Base-by-base conservation (phyloP, 2,329 filamentous ascomycete species). In the Cordyceps cicadae region DNA sequence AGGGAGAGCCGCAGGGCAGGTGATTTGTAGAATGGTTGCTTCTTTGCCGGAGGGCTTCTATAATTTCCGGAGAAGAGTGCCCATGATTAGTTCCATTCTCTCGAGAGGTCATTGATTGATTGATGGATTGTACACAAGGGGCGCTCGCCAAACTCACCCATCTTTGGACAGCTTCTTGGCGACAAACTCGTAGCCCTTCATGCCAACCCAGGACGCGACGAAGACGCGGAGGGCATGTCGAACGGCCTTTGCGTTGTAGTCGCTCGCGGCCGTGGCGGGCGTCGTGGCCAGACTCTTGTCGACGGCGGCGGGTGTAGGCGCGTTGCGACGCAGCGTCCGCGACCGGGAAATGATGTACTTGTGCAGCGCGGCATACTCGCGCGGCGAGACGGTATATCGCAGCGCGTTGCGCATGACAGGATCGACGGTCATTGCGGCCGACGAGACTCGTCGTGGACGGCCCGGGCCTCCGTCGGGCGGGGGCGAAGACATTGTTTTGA, bases 331-430 rank as follows among this genome's bases (percentile, higher is more conserved):
- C 41, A 88, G 73, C 7, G 81, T 71, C 57, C 79, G 79, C 50
- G 89, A 87, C 52, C 87, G 85, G 63, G 89, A 91, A 55, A 94
- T 81, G 58, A 96, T 82, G 70, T 92, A 92, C 69, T 88, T 87
- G 73, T 96, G 91, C 19, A 97, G 82, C 1, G 87, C 78, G 66
- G 90, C 87, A 74, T 97, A 97, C 73, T 97, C 92, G 72, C 87
- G 86, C 48, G 90, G 86, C 7, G 86, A 88, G 70, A 92, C 91
- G 62, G 89, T 94, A 75, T 96, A 92, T 66, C 92, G 87, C 62
- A 97, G 80, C 49, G 90, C 87, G 73, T 94, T 95, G 73, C 90
- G 89, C 61, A 95, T 81, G 64, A 95, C 81, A 5, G 89, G 88
- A 66, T 93, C 88, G 62, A 74, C 71, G 43, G 73, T 52, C 45